Evolutionary conservation across 2,329 filamentous ascomycete species (phyloP), one percentile per base, ranked within the genome.

Genomic region (Hirsutella thompsonii): DNA sequence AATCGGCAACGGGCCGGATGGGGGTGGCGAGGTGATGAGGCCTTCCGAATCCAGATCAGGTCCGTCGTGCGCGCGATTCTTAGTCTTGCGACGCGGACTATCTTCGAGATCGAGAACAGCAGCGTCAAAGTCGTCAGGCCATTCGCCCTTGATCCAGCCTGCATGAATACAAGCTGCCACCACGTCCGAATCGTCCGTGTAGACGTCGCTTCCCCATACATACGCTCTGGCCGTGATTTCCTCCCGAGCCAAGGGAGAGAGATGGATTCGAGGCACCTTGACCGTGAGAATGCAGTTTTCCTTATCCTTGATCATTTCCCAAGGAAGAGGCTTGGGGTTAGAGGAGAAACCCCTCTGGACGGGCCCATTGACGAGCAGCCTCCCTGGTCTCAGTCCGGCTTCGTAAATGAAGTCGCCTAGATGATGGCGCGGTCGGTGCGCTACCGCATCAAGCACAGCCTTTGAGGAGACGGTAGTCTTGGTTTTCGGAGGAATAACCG

Each of bases 171-270:
- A 90, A 2, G 90, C 89, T 0, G 88, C 90, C 20, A 98, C 74
- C 1, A 92, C 79, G 55, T 98, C 92, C 0, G 88, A 94, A 60
- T 98, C 92, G 51, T 98, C 92, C 0, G 88, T 94, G 56, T 96
- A 96, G 6, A 98, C 74, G 30, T 93, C 89, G 0, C 87, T 92
- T 1, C 92, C 92, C 89, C 90, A 98, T 0, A 98, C 60, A 8
- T 85, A 84, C 18, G 83, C 75, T 28, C 86, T 76, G 8, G 77
- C 66, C 10, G 88, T 93, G 39, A 96, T 89, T 49, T 93, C 85
- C 55, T 92, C 84, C 23, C 90, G 74, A 20, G 83, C 76, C 8
- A 70, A 63, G 0, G 76, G 60, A 8, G 75, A 76, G 8, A 98
- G 67, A 52, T 92, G 87, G 37, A 83, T 76, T 21, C 83, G 78